Base-by-base conservation (phyloP, 495 filamentous ascomycete genomes). In the Penicillium bovifimosum region DNA sequence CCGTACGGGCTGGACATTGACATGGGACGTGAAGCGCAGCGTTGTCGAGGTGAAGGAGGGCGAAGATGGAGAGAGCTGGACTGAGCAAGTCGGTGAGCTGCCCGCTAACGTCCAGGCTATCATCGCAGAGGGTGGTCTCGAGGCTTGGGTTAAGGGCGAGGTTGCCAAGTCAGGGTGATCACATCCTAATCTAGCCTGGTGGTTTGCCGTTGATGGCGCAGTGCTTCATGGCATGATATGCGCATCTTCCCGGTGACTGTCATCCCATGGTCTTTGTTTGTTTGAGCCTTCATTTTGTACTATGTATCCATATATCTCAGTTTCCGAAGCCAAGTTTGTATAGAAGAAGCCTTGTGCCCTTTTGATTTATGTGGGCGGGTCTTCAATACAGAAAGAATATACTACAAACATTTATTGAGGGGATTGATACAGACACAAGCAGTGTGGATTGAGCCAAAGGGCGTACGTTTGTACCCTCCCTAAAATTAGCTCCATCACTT, bases 61-160 rank as follows among this genome's bases (percentile, higher is more conserved):
- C 3, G 61, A 75, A 56, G 63, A 70, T 32, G 84, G 83, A 0
- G 58, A 66, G 34, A 75, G 64, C 48, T 96, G 91, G 93, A 84
- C 73, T 38, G 77, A 90, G 61, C 86, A 86, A 70, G 89, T 96
- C 2, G 87, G 88, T 7, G 88, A 92, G 73, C 62, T 96, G 51
- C 87, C 91, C 40, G 82, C 87, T 1, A 96, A 91, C 64, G 88
- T 96, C 50, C 92, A 96, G 65, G 88, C 88, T 65, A 92, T 95
- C 52, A 84, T 95, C 61, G 90, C 88, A n/a, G 65, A 74, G 52
- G 89, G 87, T 0, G 66, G 73, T 38, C 61, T 96, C 61, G 88
- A 90, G 74, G 81, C 82, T 47, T 96, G 91, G 91, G 88, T 95
- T 4, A 87, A 88, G 76, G 74, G 74, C 38, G 76, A 86, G 69